These are phyloP conservation scores for Puccinia coronata DNA, from an alignment of 1,284 basidiomycete genomes.

Conservation along the genomic window DNA sequence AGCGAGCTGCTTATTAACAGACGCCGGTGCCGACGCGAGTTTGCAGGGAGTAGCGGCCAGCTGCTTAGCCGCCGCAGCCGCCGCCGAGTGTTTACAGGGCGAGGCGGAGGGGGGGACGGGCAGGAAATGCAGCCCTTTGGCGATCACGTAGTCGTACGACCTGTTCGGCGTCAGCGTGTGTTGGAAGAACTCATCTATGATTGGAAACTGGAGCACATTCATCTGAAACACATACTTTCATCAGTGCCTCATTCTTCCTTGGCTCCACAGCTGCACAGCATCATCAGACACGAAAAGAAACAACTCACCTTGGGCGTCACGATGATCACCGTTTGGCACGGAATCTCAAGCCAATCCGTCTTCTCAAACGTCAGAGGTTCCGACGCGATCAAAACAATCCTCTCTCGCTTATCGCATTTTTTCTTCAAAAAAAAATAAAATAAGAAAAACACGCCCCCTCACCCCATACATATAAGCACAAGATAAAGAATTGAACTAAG, in stretches of 20 bases:
- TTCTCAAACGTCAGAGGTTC: constrained; percentile 93
- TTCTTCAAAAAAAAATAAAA: constrained; percentile 60
- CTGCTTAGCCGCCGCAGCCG: too few species aligned
- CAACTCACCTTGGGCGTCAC: constrained; percentile 56
- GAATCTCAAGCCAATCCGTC: constrained; percentile 59
- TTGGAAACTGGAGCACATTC: constrained; percentile 92
- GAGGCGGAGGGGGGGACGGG: neutral
- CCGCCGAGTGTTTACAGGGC: neutral
- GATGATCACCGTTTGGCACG: constrained; percentile 62
- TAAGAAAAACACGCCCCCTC: neutral
- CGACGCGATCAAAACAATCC: constrained; percentile 64
- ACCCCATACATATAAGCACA: neutral
- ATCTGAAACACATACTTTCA: constrained; percentile 77
- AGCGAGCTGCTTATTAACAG: neutral
- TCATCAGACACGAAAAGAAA: neutral
- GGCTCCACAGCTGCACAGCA: neutral
- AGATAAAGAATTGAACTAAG: too few species aligned
- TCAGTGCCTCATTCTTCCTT: constrained; percentile 56
- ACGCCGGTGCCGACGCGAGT: too few species aligned
- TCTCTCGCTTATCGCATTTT: constrained; percentile 91
- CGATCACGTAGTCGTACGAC: constrained; percentile 38
- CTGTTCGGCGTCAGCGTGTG: constrained; percentile 52
- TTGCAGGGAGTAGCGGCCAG: too few species aligned
- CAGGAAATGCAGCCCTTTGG: constrained; percentile 36
- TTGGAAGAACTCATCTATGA: constrained; percentile 78